phyloP scores from a whole-genome alignment of 148 eudicot species.

The Bassia scoparia region DNA sequence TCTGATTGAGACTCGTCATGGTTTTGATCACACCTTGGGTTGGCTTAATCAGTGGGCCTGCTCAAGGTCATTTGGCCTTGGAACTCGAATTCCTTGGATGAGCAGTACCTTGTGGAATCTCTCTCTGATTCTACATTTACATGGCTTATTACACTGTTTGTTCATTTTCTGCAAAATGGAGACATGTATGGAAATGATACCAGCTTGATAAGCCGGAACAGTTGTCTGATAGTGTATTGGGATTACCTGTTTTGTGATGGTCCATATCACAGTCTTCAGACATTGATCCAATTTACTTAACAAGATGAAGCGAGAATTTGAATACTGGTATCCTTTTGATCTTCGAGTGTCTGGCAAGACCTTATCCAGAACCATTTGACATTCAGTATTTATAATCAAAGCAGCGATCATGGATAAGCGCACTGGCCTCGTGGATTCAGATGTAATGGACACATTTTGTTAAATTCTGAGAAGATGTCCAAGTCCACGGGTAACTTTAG shows the following conservation, averaged over 20 bases:
- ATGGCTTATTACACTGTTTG: conserved; percentile 96
- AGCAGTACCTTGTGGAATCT: conserved; percentile 79
- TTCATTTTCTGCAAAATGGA: conserved; percentile 69
- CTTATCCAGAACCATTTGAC: conserved; percentile 94
- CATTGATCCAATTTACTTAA: conserved; percentile 46
- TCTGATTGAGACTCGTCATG: conserved; percentile 84
- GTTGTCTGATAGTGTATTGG: conserved; percentile 87
- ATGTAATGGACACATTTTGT: conserved; percentile 87
- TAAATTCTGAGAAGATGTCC: conserved; percentile 93
- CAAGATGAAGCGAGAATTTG: conserved; percentile 83
- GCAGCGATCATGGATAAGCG: conserved; percentile 62
- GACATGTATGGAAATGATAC: conserved; percentile 65
- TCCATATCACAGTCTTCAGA: conserved; percentile 47
- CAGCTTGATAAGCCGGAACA: conserved; percentile 61
- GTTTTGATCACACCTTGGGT: conserved; percentile 84
- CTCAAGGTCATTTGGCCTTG: conserved; percentile 85
- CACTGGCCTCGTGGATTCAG: conserved; percentile 93
- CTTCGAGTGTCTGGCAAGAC: conserved; percentile 90
- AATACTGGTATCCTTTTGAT: conserved; percentile 96
- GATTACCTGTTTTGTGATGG: conserved; percentile 75
- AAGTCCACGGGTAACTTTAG: conserved; percentile 90
- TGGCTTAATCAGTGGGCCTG: conserved; percentile 98
- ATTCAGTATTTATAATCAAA: conserved; percentile 82
- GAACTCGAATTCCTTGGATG: conserved; percentile 95
- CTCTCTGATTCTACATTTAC: conserved; percentile 91